phyloP scores from a whole-genome alignment of 495 filamentous ascomycete genomes.

The Aspergillus wentii region DNA sequence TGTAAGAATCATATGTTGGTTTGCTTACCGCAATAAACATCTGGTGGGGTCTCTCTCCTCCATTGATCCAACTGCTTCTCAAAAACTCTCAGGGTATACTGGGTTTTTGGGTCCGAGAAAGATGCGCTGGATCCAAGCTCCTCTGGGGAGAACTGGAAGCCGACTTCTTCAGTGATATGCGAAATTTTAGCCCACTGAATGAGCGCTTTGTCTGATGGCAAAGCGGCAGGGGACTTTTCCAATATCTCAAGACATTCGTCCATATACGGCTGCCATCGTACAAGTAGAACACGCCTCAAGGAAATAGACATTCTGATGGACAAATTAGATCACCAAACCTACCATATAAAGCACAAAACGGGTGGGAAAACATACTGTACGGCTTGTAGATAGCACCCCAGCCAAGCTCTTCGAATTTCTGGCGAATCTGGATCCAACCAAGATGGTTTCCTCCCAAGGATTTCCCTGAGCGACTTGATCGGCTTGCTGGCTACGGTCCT shows the following conservation, averaged over 20 bases:
- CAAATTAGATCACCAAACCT: constrained; percentile 54
- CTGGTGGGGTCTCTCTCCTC: constrained; percentile 47
- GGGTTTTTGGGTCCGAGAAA: constrained; percentile 69
- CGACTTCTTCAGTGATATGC: constrained; percentile 76
- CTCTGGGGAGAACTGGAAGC: constrained; percentile 70
- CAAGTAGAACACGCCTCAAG: constrained; percentile 72
- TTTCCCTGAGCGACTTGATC: constrained; percentile 25
- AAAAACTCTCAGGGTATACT: constrained; percentile 70
- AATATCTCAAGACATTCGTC: constrained; percentile 75
- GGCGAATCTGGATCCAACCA: constrained; percentile 58
- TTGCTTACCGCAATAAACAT: constrained; percentile 29
- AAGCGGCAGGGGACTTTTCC: constrained; percentile 63
- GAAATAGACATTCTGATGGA: constrained; percentile 65
- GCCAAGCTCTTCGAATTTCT: constrained; percentile 73
- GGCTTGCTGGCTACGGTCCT: constrained; percentile 17
- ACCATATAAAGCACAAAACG: neutral
- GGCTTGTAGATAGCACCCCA: constrained; percentile 75
- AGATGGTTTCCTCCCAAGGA: constrained; percentile 33
- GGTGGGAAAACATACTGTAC: constrained; percentile 37
- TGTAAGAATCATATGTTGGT: neutral
- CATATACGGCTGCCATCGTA: constrained; percentile 82
- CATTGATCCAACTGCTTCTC: constrained; percentile 71
- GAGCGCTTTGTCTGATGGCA: constrained; percentile 66
- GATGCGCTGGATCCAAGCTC: constrained; percentile 58
- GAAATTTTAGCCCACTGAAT: constrained; percentile 74